A percentile compares a stretch with the other conserved stretches of the same genome.
These are phyloP conservation scores for Fusarium sp. DNA, from an alignment of 2,329 filamentous ascomycete genomes.

Conservation along the genomic window DNA sequence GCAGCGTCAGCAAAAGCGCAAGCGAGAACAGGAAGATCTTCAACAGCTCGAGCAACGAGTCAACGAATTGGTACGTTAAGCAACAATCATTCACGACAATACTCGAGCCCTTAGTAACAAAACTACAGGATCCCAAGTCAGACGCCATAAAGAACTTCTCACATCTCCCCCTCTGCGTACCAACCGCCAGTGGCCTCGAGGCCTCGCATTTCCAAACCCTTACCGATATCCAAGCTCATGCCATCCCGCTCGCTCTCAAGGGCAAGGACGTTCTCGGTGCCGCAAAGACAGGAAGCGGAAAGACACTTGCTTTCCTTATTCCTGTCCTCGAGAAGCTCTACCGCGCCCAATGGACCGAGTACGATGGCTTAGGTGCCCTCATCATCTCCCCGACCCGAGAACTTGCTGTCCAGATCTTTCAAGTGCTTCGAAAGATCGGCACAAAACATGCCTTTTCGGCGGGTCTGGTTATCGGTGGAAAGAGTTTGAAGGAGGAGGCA, in stretches of 20 bases:
- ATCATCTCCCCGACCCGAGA: conserved; percentile 95
- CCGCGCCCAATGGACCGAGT: conserved; percentile 86
- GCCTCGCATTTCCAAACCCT: conserved; percentile 88
- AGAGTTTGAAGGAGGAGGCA: conserved; percentile 85
- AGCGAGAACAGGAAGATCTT: conserved; percentile 51
- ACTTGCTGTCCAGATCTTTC: conserved; percentile 95
- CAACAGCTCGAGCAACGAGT: conserved; percentile 48
- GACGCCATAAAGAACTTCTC: conserved; percentile 73
- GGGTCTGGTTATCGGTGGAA: conserved; percentile 92
- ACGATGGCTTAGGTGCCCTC: conserved; percentile 89
- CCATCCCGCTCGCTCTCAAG: conserved; percentile 88
- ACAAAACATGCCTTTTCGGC: conserved; percentile 90
- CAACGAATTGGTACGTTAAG: conserved; percentile 45
- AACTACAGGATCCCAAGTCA: conserved; percentile 66
- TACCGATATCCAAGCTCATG: conserved; percentile 90
- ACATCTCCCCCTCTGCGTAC: conserved; percentile 84
- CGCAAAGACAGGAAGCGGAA: conserved; percentile 94
- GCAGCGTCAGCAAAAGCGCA: conserved; percentile 50
- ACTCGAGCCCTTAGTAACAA: conserved; percentile 12
- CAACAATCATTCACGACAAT: neutral
- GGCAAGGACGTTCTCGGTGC: conserved; percentile 90
- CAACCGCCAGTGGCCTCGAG: conserved; percentile 81
- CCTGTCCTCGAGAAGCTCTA: conserved; percentile 94
- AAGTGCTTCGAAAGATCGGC: conserved; percentile 90
- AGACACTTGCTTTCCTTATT: conserved; percentile 91